phyloP scores from a whole-genome alignment of 1,284 basidiomycete species.

The Heterobasidion parviporum region DNA sequence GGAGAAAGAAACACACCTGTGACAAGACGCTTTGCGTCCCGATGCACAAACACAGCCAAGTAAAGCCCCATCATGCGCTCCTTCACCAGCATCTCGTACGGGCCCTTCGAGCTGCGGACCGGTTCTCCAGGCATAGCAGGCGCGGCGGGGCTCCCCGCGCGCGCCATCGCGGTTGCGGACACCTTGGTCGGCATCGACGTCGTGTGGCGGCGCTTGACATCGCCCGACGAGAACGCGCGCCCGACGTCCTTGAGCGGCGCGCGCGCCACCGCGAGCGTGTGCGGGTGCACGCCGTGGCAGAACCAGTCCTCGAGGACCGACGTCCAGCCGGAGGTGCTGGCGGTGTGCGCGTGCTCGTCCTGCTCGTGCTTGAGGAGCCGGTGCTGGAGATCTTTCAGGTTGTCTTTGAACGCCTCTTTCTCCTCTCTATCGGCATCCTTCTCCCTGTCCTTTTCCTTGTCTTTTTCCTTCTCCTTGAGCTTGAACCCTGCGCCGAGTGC shows the following conservation, averaged over 20 bases:
- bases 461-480: constrained; percentile 40
- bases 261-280: neutral
- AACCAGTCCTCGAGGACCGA: constrained; percentile 68
- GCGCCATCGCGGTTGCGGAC: neutral
- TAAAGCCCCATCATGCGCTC: constrained; percentile 88
- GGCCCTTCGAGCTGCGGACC: constrained; percentile 32
- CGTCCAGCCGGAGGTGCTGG: constrained; percentile 51
- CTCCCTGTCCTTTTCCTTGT: constrained; percentile 22
- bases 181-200: neutral
- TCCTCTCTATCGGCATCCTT: constrained; percentile 37
- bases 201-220: constrained; percentile 4
- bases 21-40: constrained; percentile 53
- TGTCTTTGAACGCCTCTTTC: constrained; percentile 20
- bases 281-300: constrained; percentile 32
- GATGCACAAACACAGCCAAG: constrained; percentile 64
- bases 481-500: constrained; percentile 72
- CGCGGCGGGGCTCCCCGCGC: neutral
- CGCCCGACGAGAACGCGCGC: constrained; percentile 8
- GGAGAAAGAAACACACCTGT: constrained; percentile 31
- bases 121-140: neutral
- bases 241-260: constrained; percentile 4
- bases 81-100: constrained; percentile 76
- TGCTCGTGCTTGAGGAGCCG: constrained; percentile 2
- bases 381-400: constrained; percentile 19
- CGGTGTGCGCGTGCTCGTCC: constrained; percentile 9